These are phyloP conservation scores for Ophiostoma sp. DNA, from an alignment of 2,329 filamentous ascomycete species.

Conservation along the genomic window DNA sequence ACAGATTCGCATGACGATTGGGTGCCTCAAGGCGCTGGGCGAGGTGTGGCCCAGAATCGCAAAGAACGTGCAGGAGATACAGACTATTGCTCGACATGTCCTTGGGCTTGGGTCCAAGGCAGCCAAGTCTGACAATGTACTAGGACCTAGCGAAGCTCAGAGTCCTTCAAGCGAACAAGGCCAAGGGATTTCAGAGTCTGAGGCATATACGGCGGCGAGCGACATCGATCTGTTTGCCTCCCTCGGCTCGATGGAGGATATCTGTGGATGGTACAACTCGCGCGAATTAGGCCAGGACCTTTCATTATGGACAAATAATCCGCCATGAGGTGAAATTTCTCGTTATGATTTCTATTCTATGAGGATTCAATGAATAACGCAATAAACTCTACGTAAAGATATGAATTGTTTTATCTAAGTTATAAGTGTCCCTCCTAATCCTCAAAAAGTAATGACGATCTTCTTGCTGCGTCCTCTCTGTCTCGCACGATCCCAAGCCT, in stretches of 20 bases:
- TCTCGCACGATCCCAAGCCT: constrained; percentile 7
- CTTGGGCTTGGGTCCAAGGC: constrained; percentile 26
- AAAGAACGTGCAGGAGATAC: constrained; percentile 43
- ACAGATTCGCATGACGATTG: constrained; percentile 46
- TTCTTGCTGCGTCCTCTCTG: constrained; percentile 13
- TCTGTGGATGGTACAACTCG: too few relatives aligned
- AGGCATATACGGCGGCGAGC: neutral
- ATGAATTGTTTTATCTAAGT: neutral
- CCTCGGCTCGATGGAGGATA: neutral
- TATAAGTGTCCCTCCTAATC: neutral
- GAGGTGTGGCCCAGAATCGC: constrained; percentile 42
- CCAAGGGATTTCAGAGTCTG: constrained; percentile 6
- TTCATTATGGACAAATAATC: constrained; percentile 3
- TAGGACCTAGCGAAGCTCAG: neutral
- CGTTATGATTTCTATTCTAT: neutral
- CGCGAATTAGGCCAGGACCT: neutral
- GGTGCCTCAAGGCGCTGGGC: constrained; percentile 41
- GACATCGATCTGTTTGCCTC: constrained; percentile 2
- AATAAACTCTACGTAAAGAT: constrained; percentile 20
- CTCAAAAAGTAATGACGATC: neutral
- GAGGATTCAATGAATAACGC: too few relatives aligned
- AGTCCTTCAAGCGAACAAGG: neutral
- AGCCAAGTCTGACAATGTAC: neutral
- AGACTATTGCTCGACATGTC: constrained; percentile 42
- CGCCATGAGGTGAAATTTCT: neutral